Evolutionary conservation across 106 monocot species (phyloP), one percentile per base, ranked within the genome.

Genomic region (Allium fistulosum): DNA sequence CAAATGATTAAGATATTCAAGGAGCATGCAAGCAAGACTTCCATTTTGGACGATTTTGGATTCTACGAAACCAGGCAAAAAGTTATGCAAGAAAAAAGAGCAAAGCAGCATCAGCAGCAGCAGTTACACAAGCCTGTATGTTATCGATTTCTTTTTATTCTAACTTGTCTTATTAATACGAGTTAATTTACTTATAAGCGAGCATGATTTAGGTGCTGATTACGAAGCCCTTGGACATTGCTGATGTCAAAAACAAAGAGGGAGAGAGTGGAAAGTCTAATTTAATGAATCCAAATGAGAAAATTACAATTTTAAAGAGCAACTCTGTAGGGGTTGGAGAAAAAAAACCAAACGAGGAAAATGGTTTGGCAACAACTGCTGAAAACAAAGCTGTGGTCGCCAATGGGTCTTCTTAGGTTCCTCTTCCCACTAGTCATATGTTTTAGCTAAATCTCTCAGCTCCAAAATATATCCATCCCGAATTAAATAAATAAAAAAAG

Each of bases 1-100:
- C 75, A 75, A n/a, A 59, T 80, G 66, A 65, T 80, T 10, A 80
- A 75, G 63, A 15, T 80, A 51, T 75, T 80, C 51, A 80, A 80
- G 66, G 80, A 80, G 12, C 80, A 80, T 70, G 48, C 27, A 11
- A 71, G 70, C 60, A 80, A 60, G 70, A 75, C 80, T 59, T 80
- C 74, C 22, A 71, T 80, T 60, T 59, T 80, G 52, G 80, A 80
- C 37, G 80, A 80, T 56, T 80, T 80, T 45, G 15, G 26, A 10
- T 80, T 80, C 50, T 80, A 80, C 27, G 80, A 80, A 66, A 53
- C 53, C 10, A 69, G 80, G 7, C 75, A 80, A 58, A 80, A 75
- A 45, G 52, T 55, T 8, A 66, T 80, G 70, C 70, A 65, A 66
- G 80, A 74, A 49, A 80, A 70, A 22, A 74, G 75, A 63, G 46